A percentile compares a stretch with the other conserved stretches of the same genome.
phyloP scores from a whole-genome alignment of 257 asterid species.

The Leptodermis oblonga region DNA sequence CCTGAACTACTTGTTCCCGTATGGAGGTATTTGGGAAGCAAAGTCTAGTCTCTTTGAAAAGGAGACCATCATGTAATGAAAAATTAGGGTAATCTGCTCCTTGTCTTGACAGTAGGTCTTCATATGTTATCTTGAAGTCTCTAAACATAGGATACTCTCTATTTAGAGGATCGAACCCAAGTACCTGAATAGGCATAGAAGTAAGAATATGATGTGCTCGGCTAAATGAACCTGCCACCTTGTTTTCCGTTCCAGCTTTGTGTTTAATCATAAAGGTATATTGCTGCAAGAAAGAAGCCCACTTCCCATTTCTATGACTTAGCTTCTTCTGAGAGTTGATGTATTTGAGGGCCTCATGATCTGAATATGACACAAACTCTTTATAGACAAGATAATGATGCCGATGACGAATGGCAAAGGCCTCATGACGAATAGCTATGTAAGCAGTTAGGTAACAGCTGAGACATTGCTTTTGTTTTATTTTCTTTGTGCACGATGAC shows the following conservation, averaged over 20 bases:
- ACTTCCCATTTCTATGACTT: neutral
- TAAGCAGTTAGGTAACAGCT: neutral
- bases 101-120: neutral
- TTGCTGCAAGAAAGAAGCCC: neutral
- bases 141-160: neutral
- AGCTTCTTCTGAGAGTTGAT: neutral
- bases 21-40: neutral
- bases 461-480: neutral
- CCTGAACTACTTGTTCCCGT: neutral
- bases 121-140: neutral
- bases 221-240: neutral
- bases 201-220: neutral
- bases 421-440: neutral
- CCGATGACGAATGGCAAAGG: neutral
- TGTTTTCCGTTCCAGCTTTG: neutral
- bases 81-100: neutral
- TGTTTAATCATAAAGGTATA: neutral
- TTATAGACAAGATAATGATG: neutral
- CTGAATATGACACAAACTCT: neutral
- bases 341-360: slow-evolving; percentile 1
- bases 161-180: neutral
- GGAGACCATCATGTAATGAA: neutral
- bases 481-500: too few relatives aligned
- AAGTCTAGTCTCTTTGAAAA: neutral
- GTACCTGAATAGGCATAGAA: neutral